Conservation (phyloP, 2,329 filamentous ascomycete genomes). For the Penicillium vulpinum region DNA sequence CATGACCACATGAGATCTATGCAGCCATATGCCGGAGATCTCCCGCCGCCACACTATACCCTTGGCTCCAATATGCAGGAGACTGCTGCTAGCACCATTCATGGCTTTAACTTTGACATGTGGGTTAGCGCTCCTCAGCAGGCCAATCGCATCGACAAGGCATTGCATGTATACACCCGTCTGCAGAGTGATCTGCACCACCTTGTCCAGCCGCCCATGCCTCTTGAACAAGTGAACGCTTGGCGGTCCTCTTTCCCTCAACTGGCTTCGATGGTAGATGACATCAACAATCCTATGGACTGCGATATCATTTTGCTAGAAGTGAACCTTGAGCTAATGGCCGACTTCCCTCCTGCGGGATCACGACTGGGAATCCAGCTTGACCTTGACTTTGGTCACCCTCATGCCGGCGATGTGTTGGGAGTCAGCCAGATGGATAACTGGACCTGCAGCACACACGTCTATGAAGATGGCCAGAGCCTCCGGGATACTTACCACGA, state of each 20-base stretch:
- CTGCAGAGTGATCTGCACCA: slow-evolving; percentile 42
- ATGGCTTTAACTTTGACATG: slow-evolving; percentile 48
- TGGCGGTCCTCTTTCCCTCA: slow-evolving; percentile 47
- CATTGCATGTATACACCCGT: slow-evolving; percentile 47
- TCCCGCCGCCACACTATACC: slow-evolving; percentile 37
- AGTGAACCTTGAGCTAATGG: slow-evolving; percentile 45
- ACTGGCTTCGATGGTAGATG: slow-evolving; percentile 38
- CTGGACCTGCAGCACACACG: slow-evolving; percentile 46
- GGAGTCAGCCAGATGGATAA: slow-evolving; percentile 40
- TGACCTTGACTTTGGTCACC: slow-evolving; percentile 43
- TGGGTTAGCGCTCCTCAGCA: slow-evolving; percentile 45
- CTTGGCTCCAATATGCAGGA: slow-evolving; percentile 37
- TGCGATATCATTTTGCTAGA: slow-evolving; percentile 49
- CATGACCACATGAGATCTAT: slow-evolving; percentile 34
- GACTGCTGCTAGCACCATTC: slow-evolving; percentile 29
- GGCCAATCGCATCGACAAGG: slow-evolving; percentile 38
- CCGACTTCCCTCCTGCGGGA: slow-evolving; percentile 43
- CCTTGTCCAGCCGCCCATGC: slow-evolving; percentile 36
- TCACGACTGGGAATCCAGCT: slow-evolving; percentile 46
- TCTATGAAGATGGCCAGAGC: slow-evolving; percentile 42
- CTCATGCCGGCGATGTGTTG: slow-evolving; percentile 33
- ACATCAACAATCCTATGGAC: slow-evolving; percentile 34
- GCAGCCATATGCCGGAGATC: slow-evolving; percentile 36
- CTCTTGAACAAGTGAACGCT: slow-evolving; percentile 40
- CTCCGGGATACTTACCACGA: slow-evolving; percentile 35